Evolutionary conservation across 106 monocot genomes (phyloP), one percentile per base, ranked within the genome.

Genomic region (Dioscorea zingiberensis): DNA sequence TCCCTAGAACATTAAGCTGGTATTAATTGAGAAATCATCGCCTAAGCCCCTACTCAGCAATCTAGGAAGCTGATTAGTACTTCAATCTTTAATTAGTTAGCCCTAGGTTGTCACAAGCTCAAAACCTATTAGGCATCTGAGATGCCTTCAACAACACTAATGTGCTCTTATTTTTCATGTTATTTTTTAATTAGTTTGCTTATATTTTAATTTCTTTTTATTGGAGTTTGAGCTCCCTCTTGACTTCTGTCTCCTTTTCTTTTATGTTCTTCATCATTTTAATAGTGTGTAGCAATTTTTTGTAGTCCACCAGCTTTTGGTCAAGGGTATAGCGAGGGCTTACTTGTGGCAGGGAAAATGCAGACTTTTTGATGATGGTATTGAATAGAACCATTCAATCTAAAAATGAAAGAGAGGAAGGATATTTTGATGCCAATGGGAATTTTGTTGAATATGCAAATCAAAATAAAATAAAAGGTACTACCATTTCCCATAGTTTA

Each of bases 331-430:
- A 45, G 32, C 8, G 21, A 7, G 68, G 26, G 59, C 44, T 69
- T 47, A 47, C 17, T 64, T 78, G 58, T 83, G 21, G 63, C 85
- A 99, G 93, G 98, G 86, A 15, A 62, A 80, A 80, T 55, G 72
- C 58, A 78, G 70, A 24, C 78, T 93, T 62, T 82, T 88, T 38
- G 87, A 87, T 22, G 98, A 99, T 76, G 89, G 98, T 15, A 89
- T 89, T 69, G 48, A 51, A 69, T 98, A 56, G 98, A 98, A 48
- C 98, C 92, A 53, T 98, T 98, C 66, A 98, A 98, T 78, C 72
- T 98, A 65, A 70, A 89, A 83, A 93, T 73, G 98, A 98, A 67
- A 84, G 81, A 62, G 89, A 98, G 71, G 98, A 98, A 74, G 98
- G 98, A 6, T 98, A 98, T 74, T 98, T 98, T 62, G 98, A 98